phyloP scores from a whole-genome alignment of 2,329 filamentous ascomycete species.

The Colletotrichum tamarilloi region DNA sequence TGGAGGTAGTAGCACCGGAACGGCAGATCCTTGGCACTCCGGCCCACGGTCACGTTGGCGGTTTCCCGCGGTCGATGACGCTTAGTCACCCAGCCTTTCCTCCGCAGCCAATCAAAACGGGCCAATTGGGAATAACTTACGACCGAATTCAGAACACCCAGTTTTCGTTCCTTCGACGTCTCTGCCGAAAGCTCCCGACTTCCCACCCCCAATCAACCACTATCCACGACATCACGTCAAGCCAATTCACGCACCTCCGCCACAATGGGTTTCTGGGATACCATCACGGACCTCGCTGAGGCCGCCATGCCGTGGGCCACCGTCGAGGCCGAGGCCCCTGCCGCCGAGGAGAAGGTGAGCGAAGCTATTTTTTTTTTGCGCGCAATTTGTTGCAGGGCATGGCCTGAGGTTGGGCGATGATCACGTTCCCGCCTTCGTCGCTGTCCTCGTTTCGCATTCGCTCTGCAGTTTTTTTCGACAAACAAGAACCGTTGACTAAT shows the following conservation, averaged over 20 bases:
- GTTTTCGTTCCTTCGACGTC: slow-evolving; percentile 31
- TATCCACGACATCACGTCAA: slow-evolving; percentile 35
- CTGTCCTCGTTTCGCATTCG: background rate
- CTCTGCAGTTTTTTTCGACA: background rate
- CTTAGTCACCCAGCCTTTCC: slow-evolving; percentile 27
- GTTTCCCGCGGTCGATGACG: background rate
- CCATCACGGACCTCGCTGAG: slow-evolving; percentile 72
- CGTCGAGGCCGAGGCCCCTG: slow-evolving; percentile 74
- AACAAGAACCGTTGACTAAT: slow-evolving; percentile 5
- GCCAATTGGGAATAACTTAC: slow-evolving; percentile 62
- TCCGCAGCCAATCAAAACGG: slow-evolving; percentile 56
- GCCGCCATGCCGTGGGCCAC: slow-evolving; percentile 73
- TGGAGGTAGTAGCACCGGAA: background rate
- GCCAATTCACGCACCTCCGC: slow-evolving; percentile 47
- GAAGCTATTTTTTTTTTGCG: slow-evolving; percentile 8
- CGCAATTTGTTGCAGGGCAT: slow-evolving; percentile 30
- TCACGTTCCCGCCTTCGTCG: background rate
- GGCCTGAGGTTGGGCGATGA: background rate
- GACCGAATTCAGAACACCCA: slow-evolving; percentile 47
- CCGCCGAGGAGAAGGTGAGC: slow-evolving; percentile 71
- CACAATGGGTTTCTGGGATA: slow-evolving; percentile 76
- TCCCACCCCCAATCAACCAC: slow-evolving; percentile 43
- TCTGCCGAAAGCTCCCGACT: slow-evolving; percentile 53
- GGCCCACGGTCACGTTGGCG: background rate
- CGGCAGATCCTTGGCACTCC: background rate